phyloP scores from a whole-genome alignment of 106 monocot genomes.

The Hemerocallis citrina region DNA sequence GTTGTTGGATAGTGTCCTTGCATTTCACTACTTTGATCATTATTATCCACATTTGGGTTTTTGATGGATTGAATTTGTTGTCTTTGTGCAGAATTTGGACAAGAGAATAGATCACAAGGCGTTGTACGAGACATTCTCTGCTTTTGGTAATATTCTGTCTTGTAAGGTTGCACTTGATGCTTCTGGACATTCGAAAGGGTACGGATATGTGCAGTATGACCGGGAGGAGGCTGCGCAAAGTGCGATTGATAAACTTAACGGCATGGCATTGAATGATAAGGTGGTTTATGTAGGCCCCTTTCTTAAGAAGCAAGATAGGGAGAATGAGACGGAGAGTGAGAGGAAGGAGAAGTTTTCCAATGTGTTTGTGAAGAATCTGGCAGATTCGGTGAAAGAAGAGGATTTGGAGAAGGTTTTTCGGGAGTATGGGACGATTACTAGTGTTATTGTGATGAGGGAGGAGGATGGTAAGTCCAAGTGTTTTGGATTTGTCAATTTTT shows the following conservation, averaged over 20 bases:
- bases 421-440: conserved; percentile 67
- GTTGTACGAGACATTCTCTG: conserved; percentile 67
- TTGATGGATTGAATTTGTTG: neutral
- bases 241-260: conserved; percentile 81
- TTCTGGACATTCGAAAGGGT: conserved; percentile 78
- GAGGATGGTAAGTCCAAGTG: conserved; percentile 82
- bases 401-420: conserved; percentile 56
- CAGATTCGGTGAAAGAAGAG: conserved; percentile 54
- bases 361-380: conserved; percentile 89
- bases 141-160: conserved; percentile 77
- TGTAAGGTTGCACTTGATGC: conserved; percentile 78
- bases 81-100: conserved; percentile 64
- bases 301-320: conserved; percentile 82
- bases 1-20: too few relatives aligned
- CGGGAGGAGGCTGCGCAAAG: conserved; percentile 61
- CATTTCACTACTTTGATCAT: too few relatives aligned
- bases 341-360: conserved; percentile 59
- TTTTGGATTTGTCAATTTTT: conserved; percentile 97
- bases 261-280: conserved; percentile 93
- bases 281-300: conserved; percentile 92
- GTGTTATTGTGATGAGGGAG: conserved; percentile 76
- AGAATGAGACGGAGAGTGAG: conserved; percentile 27
- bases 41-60: too few relatives aligned
- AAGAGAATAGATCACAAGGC: conserved; percentile 70
- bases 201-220: conserved; percentile 92